Conservation (phyloP, 2,329 filamentous ascomycete genomes). For the Aspergillus sp. region DNA sequence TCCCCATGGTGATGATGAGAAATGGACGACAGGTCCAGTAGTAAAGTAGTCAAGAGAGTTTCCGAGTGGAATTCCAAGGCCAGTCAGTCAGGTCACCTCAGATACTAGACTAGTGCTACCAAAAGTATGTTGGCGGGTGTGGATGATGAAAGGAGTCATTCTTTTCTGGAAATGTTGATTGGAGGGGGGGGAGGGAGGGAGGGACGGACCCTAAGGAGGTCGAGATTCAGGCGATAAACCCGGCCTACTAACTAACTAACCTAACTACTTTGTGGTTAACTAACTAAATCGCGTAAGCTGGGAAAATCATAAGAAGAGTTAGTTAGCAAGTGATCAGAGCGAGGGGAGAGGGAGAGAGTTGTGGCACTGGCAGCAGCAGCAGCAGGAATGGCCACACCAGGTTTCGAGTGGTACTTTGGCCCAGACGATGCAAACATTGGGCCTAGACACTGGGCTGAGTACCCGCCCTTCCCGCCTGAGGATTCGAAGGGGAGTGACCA, state of each 20-base stretch:
- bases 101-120: too few relatives aligned
- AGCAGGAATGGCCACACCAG: slow-evolving; percentile 2
- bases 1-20: too few relatives aligned
- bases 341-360: neutral
- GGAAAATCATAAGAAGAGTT: neutral
- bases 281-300: neutral
- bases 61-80: neutral
- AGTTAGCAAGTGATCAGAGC: neutral
- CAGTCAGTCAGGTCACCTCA: too few relatives aligned
- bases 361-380: too few relatives aligned
- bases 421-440: slow-evolving; percentile 10
- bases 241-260: too few relatives aligned
- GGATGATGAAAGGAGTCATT: neutral
- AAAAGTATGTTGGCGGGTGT: neutral
- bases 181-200: neutral
- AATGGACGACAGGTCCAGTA: too few relatives aligned
- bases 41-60: neutral
- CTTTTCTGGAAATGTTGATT: neutral
- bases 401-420: slow-evolving; percentile 2
- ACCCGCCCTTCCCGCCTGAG: slow-evolving; percentile 13
- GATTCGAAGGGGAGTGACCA: neutral
- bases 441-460: slow-evolving; percentile 18
- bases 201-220: neutral
- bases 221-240: neutral
- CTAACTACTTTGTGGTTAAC: neutral